Percentiles rank a stretch among this genome's conserved stretches.
phyloP scores from a whole-genome alignment of 495 filamentous ascomycete genomes.

The Coniosporium apollinis region DNA sequence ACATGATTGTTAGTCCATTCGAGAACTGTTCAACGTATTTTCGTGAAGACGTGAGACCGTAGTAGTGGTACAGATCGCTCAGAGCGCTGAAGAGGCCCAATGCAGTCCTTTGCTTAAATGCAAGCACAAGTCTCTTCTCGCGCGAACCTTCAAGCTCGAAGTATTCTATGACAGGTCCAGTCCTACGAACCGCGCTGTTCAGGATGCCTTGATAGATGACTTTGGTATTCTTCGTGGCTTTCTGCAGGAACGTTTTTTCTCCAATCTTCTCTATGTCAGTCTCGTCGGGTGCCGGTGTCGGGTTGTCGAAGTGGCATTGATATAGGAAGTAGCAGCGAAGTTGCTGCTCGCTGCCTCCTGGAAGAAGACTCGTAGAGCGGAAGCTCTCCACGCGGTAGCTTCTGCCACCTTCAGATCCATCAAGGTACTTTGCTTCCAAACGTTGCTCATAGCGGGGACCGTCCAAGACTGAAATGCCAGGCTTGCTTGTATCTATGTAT shows the following conservation, averaged over 20 bases:
- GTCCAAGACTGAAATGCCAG: slow-evolving; percentile 53
- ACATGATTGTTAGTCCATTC: slow-evolving; percentile 93
- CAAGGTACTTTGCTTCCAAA: slow-evolving; percentile 88
- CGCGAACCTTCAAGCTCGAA: slow-evolving; percentile 82
- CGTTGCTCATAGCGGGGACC: slow-evolving; percentile 86
- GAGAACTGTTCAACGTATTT: slow-evolving; percentile 99
- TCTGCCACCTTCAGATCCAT: slow-evolving; percentile 43
- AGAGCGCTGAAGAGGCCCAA: slow-evolving; percentile 88
- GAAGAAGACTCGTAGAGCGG: slow-evolving; percentile 58
- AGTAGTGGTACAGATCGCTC: slow-evolving; percentile 96
- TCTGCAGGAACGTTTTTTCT: slow-evolving; percentile 85
- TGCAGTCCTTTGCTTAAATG: slow-evolving; percentile 82
- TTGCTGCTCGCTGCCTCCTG: slow-evolving; percentile 59
- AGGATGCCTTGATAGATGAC: slow-evolving; percentile 88
- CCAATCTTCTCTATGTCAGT: slow-evolving; percentile 81
- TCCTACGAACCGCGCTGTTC: slow-evolving; percentile 59
- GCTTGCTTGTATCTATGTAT: slow-evolving; percentile 93
- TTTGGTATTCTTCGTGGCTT: slow-evolving; percentile 90
- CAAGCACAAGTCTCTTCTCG: slow-evolving; percentile 87
- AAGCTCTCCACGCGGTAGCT: slow-evolving; percentile 93
- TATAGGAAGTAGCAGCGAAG: slow-evolving; percentile 98
- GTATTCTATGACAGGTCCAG: slow-evolving; percentile 91
- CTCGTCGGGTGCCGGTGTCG: slow-evolving; percentile 52
- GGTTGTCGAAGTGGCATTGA: slow-evolving; percentile 76
- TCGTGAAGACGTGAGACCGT: slow-evolving; percentile 84